phyloP scores from a whole-genome alignment of 345 rosid species.

The Lumnitzera racemosa region DNA sequence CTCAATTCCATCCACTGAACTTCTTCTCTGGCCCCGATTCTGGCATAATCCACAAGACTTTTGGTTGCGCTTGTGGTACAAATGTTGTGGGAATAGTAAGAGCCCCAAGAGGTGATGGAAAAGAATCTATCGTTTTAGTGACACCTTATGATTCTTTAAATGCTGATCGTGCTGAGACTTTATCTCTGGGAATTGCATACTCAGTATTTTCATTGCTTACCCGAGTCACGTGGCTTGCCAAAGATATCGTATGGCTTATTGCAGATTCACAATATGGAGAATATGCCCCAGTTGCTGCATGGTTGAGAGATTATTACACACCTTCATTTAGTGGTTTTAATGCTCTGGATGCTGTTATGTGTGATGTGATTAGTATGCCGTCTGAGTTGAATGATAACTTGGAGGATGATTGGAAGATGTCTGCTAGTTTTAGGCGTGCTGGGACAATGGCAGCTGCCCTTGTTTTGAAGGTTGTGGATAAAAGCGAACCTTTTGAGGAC shows the following conservation, averaged over 20 bases:
- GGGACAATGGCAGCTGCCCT: constrained; percentile 91
- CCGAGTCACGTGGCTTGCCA: constrained; percentile 87
- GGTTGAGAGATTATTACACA: constrained; percentile 79
- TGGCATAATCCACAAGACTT: constrained; percentile 30
- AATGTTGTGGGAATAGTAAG: constrained; percentile 61
- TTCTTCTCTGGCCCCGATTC: constrained; percentile 62
- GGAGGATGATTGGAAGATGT: constrained; percentile 15
- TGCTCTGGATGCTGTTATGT: constrained; percentile 20
- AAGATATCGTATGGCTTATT: constrained; percentile 82
- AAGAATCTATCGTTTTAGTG: constrained; percentile 85
- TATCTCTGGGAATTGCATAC: constrained; percentile 62
- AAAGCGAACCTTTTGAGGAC: constrained; percentile 42
- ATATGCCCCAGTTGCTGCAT: constrained; percentile 69
- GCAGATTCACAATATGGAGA: constrained; percentile 88
- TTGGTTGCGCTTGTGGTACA: constrained; percentile 50
- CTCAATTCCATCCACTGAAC: constrained; percentile 65
- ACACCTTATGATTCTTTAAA: constrained; percentile 63
- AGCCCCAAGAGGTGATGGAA: constrained; percentile 94
- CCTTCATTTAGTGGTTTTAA: constrained; percentile 45
- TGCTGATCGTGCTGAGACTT: constrained; percentile 35
- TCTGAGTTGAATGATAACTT: constrained; percentile 15
- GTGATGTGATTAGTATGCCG: constrained; percentile 11
- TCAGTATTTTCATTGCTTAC: constrained; percentile 74
- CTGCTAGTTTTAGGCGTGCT: constrained; percentile 56
- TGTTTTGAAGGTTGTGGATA: constrained; percentile 70